A percentile compares a stretch with the other conserved stretches of the same genome.
phyloP scores from a whole-genome alignment of 2,329 filamentous ascomycete species.

The Phialemoniopsis sp. region DNA sequence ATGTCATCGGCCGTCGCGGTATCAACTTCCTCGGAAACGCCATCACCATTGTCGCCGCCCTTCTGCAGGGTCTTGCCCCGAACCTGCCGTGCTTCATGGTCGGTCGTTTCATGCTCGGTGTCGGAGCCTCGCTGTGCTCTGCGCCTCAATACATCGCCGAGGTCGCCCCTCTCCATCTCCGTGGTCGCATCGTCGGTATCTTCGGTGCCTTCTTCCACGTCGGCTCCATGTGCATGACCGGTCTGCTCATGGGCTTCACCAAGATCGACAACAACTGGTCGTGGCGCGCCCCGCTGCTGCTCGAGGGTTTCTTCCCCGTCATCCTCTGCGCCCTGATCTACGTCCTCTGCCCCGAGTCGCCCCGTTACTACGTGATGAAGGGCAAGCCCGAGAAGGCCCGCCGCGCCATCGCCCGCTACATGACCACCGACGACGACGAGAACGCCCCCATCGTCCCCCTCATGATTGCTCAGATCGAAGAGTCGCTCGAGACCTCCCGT shows the following conservation, averaged over 20 bases:
- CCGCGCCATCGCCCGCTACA: constrained; percentile 30
- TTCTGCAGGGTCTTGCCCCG: constrained; percentile 41
- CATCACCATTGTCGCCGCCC: constrained; percentile 36
- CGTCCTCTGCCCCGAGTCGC: constrained; percentile 26
- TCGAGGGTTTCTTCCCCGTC: constrained; percentile 41
- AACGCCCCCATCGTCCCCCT: constrained; percentile 35
- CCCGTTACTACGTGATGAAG: constrained; percentile 26
- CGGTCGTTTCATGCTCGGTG: constrained; percentile 27
- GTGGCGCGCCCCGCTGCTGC: constrained; percentile 33
- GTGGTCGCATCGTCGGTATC: constrained; percentile 39
- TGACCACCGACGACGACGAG: constrained; percentile 31
- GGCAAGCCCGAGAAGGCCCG: constrained; percentile 25
- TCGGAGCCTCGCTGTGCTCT: constrained; percentile 22
- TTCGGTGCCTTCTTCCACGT: constrained; percentile 42
- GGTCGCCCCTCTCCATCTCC: constrained; percentile 20
- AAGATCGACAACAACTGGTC: constrained; percentile 28
- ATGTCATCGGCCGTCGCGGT: constrained; percentile 46
- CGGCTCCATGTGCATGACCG: constrained; percentile 34
- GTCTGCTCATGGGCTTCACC: constrained; percentile 34
- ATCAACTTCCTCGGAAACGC: constrained; percentile 40
- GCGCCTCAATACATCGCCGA: constrained; percentile 22
- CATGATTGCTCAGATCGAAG: constrained; percentile 36
- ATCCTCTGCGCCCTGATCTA: constrained; percentile 39
- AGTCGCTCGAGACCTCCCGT: constrained; percentile 32
- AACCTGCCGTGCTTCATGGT: constrained; percentile 28